Evolutionary conservation across 2,329 filamentous ascomycete genomes (phyloP), one percentile per base, ranked within the genome.

Genomic region (Ustilaginoidea virens): DNA sequence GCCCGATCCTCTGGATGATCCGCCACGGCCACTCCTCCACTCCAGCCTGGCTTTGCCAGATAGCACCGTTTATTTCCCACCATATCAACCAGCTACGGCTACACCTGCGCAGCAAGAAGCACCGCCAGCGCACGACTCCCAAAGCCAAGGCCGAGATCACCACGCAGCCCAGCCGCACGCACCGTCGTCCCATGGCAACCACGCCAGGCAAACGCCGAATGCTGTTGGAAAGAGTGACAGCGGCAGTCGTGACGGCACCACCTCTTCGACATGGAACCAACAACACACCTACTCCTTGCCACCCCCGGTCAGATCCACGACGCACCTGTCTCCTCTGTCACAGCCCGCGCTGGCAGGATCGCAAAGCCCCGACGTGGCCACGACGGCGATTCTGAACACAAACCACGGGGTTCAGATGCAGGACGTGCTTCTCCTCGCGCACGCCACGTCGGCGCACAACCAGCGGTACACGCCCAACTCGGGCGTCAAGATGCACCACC

Each of bases 401-500:
- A 12, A 28, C 10, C 33, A 33, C 11, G 22, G 13, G 12, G 17
- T 22, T 19, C 28, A 35, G 25, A 29, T 35, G 10, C 27, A 33
- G 27, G 30, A 35, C 9, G 33, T 28, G 3, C 24, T 29, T 12
- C 27, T 33, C 9, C 27, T 35, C 5, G 30, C 30, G 12, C 33
- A 35, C 15, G 30, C 28, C 6, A 30, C 30, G 5, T 19, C 28
- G 18, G 19, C 33, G 15, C 31, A 21, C 12, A 12, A 42, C 10
- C 36, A 44, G n/a, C 39, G 39, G n/a, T 47, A 51, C 13, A 43
- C 43, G 12, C 42, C 45, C 3, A 33, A 25, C 10, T 23, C 30
- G 8, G 27, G 34, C 15, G 20, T 28, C 22, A 36, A 47, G 37
- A 36, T 52, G 44, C 38, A 46, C 5, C 33, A 26, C 13, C 21